phyloP scores from a whole-genome alignment of 768 basidiomycete genomes.

The Russula earlei region DNA sequence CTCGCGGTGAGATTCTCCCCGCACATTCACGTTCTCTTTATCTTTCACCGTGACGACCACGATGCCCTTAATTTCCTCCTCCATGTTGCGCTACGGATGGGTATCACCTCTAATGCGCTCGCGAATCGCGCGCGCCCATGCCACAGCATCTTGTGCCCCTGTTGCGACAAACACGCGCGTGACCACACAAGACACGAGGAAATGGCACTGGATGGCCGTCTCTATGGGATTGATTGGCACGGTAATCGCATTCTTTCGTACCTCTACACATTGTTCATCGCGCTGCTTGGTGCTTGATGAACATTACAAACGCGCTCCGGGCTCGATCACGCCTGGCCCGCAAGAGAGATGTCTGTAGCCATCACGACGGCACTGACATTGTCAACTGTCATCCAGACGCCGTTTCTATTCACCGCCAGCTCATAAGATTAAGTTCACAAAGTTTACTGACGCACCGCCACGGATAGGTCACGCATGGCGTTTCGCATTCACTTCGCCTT shows the following conservation, averaged over 20 bases:
- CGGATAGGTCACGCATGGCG: background rate
- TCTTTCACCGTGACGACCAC: constrained; percentile 1
- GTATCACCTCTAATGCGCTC: background rate
- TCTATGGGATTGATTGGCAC: constrained; percentile 4
- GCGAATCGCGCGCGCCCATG: background rate
- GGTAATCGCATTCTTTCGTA: background rate
- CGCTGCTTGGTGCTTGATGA: background rate
- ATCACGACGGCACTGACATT: background rate
- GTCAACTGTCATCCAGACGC: background rate
- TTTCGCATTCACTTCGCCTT: constrained; percentile 5
- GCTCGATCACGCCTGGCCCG: background rate
- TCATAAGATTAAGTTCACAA: background rate
- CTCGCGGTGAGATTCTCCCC: constrained; percentile 4
- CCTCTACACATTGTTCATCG: background rate
- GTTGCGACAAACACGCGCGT: background rate
- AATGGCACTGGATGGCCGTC: background rate
- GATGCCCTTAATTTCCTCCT: background rate
- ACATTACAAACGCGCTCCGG: background rate
- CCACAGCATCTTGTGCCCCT: background rate
- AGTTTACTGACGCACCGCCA: background rate
- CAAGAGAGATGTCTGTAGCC: background rate
- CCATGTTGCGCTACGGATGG: background rate
- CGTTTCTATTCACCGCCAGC: background rate
- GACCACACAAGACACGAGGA: background rate
- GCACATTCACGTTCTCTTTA: background rate